Percentiles rank a stretch among this genome's conserved stretches.
These are phyloP conservation scores for Rhizopogon salebrosus DNA, from an alignment of 768 basidiomycete species.

Conservation along the genomic window DNA sequence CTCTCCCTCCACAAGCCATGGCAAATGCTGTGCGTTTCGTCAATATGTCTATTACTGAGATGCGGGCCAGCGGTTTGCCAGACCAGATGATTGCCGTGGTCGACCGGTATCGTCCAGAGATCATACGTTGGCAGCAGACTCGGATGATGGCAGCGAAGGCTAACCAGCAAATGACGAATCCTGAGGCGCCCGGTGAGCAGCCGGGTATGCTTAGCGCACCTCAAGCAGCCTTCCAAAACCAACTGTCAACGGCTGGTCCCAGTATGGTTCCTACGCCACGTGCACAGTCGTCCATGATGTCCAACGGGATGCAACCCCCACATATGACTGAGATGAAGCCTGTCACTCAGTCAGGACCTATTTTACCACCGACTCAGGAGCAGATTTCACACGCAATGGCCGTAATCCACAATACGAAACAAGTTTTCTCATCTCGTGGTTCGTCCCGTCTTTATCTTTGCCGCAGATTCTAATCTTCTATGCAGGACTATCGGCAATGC, in stretches of 20 bases:
- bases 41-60: slow-evolving; percentile 39
- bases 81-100: slow-evolving; percentile 51
- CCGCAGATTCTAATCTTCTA: slow-evolving; percentile 9
- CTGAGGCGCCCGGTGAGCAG: slow-evolving; percentile 4
- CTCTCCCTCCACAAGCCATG: slow-evolving; percentile 29
- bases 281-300: background rate
- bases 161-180: background rate
- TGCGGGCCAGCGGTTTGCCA: slow-evolving; percentile 45
- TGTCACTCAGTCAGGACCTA: background rate
- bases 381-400: slow-evolving; percentile 26
- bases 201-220: slow-evolving; percentile 8
- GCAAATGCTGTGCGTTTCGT: slow-evolving; percentile 45
- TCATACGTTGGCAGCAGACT: slow-evolving; percentile 21
- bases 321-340: background rate
- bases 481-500: slow-evolving; percentile 32
- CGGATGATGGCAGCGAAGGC: background rate
- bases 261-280: background rate
- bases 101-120: slow-evolving; percentile 43
- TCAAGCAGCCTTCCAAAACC: slow-evolving; percentile 5
- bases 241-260: background rate
- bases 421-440: slow-evolving; percentile 28
- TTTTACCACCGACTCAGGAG: slow-evolving; percentile 22
- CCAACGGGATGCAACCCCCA: background rate
- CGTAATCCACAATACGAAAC: slow-evolving; percentile 28
- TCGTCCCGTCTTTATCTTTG: slow-evolving; percentile 11